Evolutionary conservation across 352 stramenopile species (phyloP).

Genomic region (Aphanomyces euteiches): DNA sequence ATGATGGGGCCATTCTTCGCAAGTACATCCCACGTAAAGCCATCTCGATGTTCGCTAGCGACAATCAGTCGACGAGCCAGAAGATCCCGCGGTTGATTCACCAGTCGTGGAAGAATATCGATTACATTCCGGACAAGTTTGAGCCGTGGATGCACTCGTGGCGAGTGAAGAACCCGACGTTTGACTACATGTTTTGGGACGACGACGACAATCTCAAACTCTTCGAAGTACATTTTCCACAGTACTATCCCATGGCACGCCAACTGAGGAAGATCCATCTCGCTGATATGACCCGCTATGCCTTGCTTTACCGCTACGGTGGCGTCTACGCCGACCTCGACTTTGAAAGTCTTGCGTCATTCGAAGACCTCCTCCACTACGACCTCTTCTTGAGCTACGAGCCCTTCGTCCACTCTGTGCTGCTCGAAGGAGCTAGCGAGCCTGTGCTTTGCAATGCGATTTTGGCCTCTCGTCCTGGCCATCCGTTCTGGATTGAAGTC

Average conservation of each 20-base stretch:
- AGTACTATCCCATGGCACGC: slow-evolving; percentile 43
- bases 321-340: slow-evolving; percentile 54
- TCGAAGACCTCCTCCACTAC: slow-evolving; percentile 40
- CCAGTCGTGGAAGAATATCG: slow-evolving; percentile 50
- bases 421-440: slow-evolving; percentile 41
- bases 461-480: slow-evolving; percentile 46
- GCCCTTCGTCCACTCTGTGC: slow-evolving; percentile 41
- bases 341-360: slow-evolving; percentile 48
- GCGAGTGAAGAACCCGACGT: slow-evolving; percentile 39
- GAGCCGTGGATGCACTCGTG: slow-evolving; percentile 57
- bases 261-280: slow-evolving; percentile 45
- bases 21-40: neutral
- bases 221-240: slow-evolving; percentile 46
- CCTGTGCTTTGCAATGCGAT: slow-evolving; percentile 51
- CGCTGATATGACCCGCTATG: slow-evolving; percentile 53
- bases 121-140: slow-evolving; percentile 45
- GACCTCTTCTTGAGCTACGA: slow-evolving; percentile 50
- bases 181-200: slow-evolving; percentile 59
- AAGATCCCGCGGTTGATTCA: slow-evolving; percentile 51
- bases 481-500: slow-evolving; percentile 51
- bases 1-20: neutral
- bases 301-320: slow-evolving; percentile 47
- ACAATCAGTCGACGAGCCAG: neutral
- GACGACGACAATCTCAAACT: slow-evolving; percentile 51
- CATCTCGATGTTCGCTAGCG: neutral